Evolutionary conservation across 176 grass and related monocot genomes (phyloP).

Genomic region (Otatea glauca): DNA sequence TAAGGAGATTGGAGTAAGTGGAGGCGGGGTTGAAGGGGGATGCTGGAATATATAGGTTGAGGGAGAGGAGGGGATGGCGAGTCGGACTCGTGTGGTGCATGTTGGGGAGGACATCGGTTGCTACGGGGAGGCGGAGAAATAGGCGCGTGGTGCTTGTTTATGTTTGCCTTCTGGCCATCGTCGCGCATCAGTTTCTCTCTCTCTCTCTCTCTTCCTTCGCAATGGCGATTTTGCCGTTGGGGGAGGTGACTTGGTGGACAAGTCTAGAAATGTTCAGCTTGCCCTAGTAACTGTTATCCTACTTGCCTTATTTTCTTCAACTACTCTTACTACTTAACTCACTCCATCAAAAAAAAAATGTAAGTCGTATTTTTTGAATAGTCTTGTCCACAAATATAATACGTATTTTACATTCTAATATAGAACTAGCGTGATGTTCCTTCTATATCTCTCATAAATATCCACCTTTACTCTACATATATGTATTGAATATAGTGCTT

Average conservation of each 20-base stretch:
- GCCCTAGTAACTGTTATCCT: conserved; percentile 8
- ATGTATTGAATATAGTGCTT: too few species aligned
- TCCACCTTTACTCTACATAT: too few species aligned
- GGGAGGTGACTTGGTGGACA: conserved; percentile 44
- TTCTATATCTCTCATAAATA: too few species aligned
- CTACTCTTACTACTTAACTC: too few species aligned
- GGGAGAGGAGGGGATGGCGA: not conserved
- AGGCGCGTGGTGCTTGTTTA: not conserved
- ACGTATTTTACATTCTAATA: too few species aligned
- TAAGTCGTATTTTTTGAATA: too few species aligned
- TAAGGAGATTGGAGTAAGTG: not conserved
- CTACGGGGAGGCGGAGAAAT: not conserved
- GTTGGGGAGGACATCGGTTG: conserved; percentile 39
- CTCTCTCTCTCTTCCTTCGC: not conserved
- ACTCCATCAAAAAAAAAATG: too few species aligned
- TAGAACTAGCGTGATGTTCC: too few species aligned
- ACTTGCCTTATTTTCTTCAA: not conserved
- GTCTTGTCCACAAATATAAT: too few species aligned
- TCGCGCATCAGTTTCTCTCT: not conserved
- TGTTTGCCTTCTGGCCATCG: not conserved
- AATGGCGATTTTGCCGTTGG: conserved; percentile 37
- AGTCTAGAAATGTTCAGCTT: conserved; percentile 50
- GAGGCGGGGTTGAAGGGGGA: not conserved
- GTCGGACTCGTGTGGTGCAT: conserved; percentile 41
- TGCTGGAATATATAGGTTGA: conserved; percentile 45